phyloP scores from a whole-genome alignment of 2,329 filamentous ascomycete genomes.

The Ceratocystis destructans region DNA sequence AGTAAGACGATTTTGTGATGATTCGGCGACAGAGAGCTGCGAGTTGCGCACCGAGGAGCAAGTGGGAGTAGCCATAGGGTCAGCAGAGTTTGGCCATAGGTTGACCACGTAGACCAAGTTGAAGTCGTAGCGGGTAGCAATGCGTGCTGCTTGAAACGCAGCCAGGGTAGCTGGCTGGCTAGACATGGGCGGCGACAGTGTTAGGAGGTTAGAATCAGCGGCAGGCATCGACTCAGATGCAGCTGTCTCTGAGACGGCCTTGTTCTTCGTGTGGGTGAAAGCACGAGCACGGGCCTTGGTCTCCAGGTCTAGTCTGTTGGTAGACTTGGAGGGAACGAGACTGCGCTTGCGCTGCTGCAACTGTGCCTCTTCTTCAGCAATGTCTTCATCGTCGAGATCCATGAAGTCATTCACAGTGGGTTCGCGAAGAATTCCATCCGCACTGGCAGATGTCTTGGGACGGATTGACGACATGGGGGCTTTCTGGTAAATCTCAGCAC shows the following conservation, averaged over 20 bases:
- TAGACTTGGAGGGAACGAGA: not conserved
- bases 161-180: constrained; percentile 34
- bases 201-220: constrained; percentile 28
- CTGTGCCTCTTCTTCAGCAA: constrained; percentile 32
- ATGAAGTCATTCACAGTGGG: constrained; percentile 42
- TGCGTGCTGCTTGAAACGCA: constrained; percentile 41
- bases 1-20: constrained; percentile 26
- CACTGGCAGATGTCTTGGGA: constrained; percentile 15
- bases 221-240: constrained; percentile 19
- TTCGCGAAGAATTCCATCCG: constrained; percentile 31
- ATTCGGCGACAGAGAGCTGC: constrained; percentile 11
- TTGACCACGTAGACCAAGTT: constrained; percentile 47
- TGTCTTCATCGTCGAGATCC: constrained; percentile 42
- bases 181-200: constrained; percentile 33
- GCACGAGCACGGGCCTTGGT: constrained; percentile 10
- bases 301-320: constrained; percentile 9
- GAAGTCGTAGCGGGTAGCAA: constrained; percentile 43
- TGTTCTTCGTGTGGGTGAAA: constrained; percentile 9
- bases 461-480: constrained; percentile 1
- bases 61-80: constrained; percentile 14
- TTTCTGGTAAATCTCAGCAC: constrained; percentile 10
- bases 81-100: constrained; percentile 35
- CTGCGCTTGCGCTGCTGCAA: constrained; percentile 15
- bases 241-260: not conserved
- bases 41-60: not conserved